phyloP scores from a whole-genome alignment of 1,284 basidiomycete species.

The Chalciporus sp. region DNA sequence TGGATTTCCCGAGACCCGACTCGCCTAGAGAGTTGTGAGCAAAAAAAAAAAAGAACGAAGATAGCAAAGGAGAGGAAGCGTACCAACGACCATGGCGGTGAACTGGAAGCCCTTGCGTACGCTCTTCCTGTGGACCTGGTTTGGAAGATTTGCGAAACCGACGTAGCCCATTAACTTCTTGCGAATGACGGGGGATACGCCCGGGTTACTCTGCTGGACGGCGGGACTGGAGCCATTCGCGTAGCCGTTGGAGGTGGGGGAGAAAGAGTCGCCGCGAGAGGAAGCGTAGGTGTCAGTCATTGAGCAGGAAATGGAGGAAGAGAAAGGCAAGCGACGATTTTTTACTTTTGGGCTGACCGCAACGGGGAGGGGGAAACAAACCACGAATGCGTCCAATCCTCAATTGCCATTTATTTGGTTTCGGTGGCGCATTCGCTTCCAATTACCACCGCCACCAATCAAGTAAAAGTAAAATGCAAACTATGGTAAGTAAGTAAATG shows the following conservation, averaged over 20 bases:
- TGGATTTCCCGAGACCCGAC: slow-evolving; percentile 97
- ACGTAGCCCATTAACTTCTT: slow-evolving; percentile 94
- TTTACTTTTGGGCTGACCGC: slow-evolving; percentile 49
- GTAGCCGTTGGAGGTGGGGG: slow-evolving; percentile 54
- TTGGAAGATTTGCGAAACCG: slow-evolving; percentile 90
- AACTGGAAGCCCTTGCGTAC: slow-evolving; percentile 97
- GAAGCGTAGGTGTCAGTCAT: slow-evolving; percentile 77
- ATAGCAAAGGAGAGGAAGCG: slow-evolving; percentile 38
- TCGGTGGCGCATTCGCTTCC: slow-evolving; percentile 24
- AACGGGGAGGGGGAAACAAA: slow-evolving; percentile 48
- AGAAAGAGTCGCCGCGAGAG: slow-evolving; percentile 62
- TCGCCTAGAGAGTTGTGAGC: slow-evolving; percentile 57
- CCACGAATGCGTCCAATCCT: slow-evolving; percentile 37
- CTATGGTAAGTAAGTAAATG: background rate
- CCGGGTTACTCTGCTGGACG: slow-evolving; percentile 46
- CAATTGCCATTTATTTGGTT: slow-evolving; percentile 34
- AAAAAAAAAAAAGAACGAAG: slow-evolving; percentile 11
- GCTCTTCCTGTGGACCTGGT: slow-evolving; percentile 97
- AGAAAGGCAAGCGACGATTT: slow-evolving; percentile 38
- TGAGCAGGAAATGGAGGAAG: slow-evolving; percentile 31
- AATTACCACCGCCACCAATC: background rate
- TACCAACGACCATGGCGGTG: slow-evolving; percentile 95
- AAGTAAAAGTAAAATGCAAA: background rate
- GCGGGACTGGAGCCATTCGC: slow-evolving; percentile 66
- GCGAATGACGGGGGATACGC: slow-evolving; percentile 69